Evolutionary conservation across 257 asterid species (phyloP).

Genomic region (Linaria vulgaris): DNA sequence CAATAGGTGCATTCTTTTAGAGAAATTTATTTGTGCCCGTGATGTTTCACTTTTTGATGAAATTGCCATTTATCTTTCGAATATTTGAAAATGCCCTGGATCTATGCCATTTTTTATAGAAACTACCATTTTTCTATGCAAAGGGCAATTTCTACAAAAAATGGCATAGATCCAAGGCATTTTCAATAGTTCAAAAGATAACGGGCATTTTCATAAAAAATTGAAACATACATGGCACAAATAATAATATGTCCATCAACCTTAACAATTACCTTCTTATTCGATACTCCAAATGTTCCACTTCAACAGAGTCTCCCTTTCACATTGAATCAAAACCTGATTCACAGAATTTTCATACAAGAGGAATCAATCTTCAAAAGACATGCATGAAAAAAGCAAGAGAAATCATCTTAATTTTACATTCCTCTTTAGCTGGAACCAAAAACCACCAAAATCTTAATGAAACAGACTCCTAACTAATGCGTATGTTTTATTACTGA

Average conservation of each 20-base stretch:
- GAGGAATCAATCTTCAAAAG: constrained; percentile 40
- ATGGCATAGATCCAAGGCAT: no score
- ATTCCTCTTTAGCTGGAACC: constrained; percentile 34
- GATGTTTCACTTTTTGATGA: no score
- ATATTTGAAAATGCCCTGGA: no score
- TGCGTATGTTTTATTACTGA: constrained; percentile 4
- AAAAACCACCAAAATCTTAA: constrained; percentile 28
- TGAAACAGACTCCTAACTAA: constrained; percentile 19
- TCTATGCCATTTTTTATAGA: no score
- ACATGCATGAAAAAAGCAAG: constrained; percentile 28
- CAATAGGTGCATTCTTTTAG: no score
- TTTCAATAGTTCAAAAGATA: no score
- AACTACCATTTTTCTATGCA: no score
- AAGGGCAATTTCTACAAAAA: no score
- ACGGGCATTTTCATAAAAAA: no score
- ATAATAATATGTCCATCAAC: constrained; percentile 48
- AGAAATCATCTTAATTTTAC: constrained; percentile 30
- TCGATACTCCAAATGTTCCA: constrained; percentile 8
- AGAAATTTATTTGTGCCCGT: no score
- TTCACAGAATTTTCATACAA: constrained; percentile 22
- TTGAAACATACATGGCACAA: no score
- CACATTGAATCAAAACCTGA: constrained; percentile 20
- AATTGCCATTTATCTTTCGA: no score
- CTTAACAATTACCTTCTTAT: constrained; percentile 12
- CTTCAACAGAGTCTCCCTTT: constrained; percentile 2